These are phyloP conservation scores for Botryococcus braunii DNA, from an alignment of 163 green algal genomes.

Conservation along the genomic window DNA sequence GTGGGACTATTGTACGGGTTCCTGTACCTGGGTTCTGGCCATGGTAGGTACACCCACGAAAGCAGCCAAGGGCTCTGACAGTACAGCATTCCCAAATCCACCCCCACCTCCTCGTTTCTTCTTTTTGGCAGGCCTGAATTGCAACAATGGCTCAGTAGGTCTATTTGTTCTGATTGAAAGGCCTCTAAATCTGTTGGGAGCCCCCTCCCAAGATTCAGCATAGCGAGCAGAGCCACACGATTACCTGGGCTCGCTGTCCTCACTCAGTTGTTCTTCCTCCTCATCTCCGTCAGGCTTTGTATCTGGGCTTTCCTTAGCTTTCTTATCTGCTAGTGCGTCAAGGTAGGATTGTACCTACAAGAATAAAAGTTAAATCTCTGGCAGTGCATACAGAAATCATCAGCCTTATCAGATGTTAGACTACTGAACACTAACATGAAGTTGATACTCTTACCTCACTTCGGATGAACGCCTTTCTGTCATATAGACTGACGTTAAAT, in stretches of 20 bases:
- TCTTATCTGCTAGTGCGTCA: neutral
- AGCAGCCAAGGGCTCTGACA: neutral
- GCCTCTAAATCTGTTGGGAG: too few relatives aligned
- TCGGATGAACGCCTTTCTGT: slow-evolving; percentile 2
- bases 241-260: too few relatives aligned
- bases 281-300: too few relatives aligned
- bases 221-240: too few relatives aligned
- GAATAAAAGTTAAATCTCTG: neutral
- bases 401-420: neutral
- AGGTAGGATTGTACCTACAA: slow-evolving; percentile 3
- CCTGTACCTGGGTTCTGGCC: neutral
- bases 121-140: too few relatives aligned
- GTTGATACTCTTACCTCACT: neutral
- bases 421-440: neutral
- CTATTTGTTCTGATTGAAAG: too few relatives aligned
- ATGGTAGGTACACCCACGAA: neutral
- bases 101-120: too few relatives aligned
- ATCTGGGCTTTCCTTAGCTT: slow-evolving; percentile 3
- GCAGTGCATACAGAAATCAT: neutral
- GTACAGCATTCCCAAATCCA: too few relatives aligned
- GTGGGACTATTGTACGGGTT: too few relatives aligned
- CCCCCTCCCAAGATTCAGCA: too few relatives aligned
- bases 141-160: too few relatives aligned
- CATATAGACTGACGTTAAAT: neutral
- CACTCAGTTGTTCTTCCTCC: too few relatives aligned